Evolutionary conservation across 2,329 filamentous ascomycete genomes (phyloP).

Genomic region (Aspergillus vadensis): DNA sequence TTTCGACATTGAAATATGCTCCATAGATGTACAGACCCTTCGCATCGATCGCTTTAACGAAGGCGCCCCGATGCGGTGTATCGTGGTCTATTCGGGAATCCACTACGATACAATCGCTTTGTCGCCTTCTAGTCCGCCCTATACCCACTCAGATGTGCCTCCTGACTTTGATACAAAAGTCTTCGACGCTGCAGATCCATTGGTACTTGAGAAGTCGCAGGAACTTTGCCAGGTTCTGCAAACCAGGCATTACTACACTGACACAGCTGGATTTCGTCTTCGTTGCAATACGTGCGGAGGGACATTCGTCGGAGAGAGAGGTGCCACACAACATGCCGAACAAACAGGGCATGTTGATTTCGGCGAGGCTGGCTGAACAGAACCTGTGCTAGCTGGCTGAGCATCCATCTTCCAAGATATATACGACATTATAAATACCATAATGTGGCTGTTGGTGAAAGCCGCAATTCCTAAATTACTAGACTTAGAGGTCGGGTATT

Average conservation of each 20-base stretch:
- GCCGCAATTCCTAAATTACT: too few relatives aligned
- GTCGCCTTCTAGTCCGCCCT: constrained; percentile 61
- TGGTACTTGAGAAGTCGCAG: constrained; percentile 61
- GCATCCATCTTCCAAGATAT: background rate
- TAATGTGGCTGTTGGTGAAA: too few relatives aligned
- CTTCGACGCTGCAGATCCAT: constrained; percentile 61
- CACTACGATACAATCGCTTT: constrained; percentile 91
- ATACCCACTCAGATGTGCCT: constrained; percentile 58
- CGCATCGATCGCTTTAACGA: constrained; percentile 78
- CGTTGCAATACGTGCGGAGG: constrained; percentile 66
- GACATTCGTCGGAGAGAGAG: constrained; percentile 48
- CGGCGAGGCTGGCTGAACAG: constrained; percentile 45
- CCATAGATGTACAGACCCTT: constrained; percentile 73
- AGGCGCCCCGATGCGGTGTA: constrained; percentile 66
- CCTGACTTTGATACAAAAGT: constrained; percentile 80
- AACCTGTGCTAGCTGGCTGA: background rate
- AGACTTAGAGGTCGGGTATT: too few relatives aligned
- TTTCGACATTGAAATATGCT: constrained; percentile 82
- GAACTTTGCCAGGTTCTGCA: constrained; percentile 68
- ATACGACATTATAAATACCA: background rate
- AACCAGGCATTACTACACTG: constrained; percentile 80
- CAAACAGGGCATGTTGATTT: constrained; percentile 53
- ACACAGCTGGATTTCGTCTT: constrained; percentile 77
- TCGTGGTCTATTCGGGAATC: constrained; percentile 87
- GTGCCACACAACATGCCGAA: constrained; percentile 49